Conservation (phyloP, 2,329 filamentous ascomycete genomes). For the Ascochyta viciae-villosae region DNA sequence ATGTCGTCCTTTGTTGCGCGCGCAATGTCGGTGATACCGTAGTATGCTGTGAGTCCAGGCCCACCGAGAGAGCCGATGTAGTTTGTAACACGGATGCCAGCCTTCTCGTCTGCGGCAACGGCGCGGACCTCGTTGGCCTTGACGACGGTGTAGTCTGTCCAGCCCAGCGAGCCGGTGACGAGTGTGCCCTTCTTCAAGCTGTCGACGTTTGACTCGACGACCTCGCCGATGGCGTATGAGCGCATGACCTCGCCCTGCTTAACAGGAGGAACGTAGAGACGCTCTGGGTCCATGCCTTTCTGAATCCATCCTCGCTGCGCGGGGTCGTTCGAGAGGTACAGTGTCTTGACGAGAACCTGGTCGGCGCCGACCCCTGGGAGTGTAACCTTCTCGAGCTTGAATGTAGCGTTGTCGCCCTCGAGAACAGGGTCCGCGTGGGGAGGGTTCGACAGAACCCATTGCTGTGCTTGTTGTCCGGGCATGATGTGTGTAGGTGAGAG, state of each 20-base stretch:
- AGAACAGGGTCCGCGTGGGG: constrained; percentile 48
- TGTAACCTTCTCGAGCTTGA: constrained; percentile 46
- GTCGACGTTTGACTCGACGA: constrained; percentile 64
- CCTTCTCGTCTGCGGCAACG: constrained; percentile 39
- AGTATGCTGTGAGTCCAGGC: constrained; percentile 74
- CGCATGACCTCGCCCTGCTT: constrained; percentile 65
- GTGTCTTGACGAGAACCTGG: constrained; percentile 56
- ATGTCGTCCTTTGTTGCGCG: constrained; percentile 71
- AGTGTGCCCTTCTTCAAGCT: constrained; percentile 64
- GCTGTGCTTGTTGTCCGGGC: constrained; percentile 45
- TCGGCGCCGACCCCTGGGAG: constrained; percentile 47
- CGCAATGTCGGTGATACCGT: constrained; percentile 73
- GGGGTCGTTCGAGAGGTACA: constrained; percentile 61
- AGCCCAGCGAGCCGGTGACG: constrained; percentile 63
- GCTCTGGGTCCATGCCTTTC: constrained; percentile 47
- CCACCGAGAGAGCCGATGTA: constrained; percentile 57
- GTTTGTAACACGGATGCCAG: constrained; percentile 52
- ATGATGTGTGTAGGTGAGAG: constrained; percentile 25
- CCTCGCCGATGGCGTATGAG: constrained; percentile 64
- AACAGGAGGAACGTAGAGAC: constrained; percentile 58
- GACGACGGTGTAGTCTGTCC: constrained; percentile 70
- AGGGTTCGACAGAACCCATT: constrained; percentile 55
- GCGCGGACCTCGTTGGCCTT: constrained; percentile 42
- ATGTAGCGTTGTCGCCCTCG: constrained; percentile 48
- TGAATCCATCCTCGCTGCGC: constrained; percentile 61